A percentile compares a stretch with the other conserved stretches of the same genome.
phyloP scores from a whole-genome alignment of 148 eudicot genomes.

The Camellia japonica region DNA sequence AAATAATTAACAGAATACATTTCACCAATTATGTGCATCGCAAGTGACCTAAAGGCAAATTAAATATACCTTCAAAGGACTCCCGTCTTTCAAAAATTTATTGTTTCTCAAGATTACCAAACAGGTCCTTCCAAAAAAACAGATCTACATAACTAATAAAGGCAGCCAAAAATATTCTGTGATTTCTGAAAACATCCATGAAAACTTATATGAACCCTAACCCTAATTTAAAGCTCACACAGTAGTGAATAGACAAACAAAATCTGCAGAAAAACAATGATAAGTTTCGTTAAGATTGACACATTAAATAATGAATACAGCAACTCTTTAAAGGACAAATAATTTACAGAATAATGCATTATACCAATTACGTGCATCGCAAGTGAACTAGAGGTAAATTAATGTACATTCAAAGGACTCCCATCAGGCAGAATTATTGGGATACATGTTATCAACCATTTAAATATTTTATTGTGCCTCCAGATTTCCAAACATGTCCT shows the following conservation, averaged over 20 bases:
- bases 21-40: background rate
- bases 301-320: background rate
- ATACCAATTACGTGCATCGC: background rate
- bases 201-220: too few relatives aligned
- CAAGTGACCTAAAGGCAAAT: background rate
- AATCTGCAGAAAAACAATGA: slow-evolving; percentile 12
- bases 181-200: background rate
- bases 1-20: background rate
- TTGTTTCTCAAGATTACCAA: background rate
- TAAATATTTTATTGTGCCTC: background rate
- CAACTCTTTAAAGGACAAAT: background rate
- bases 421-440: too few relatives aligned
- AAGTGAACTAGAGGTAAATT: background rate
- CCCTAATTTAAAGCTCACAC: background rate
- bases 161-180: background rate
- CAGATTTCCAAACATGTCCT: background rate
- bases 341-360: background rate
- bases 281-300: background rate
- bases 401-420: background rate
- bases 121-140: background rate
- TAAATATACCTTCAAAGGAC: background rate
- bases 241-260: background rate
- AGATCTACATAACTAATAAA: background rate
- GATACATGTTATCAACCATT: too few relatives aligned
- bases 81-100: background rate